Percentiles rank a stretch among this genome's conserved stretches.
Evolutionary conservation across 2,329 filamentous ascomycete genomes (phyloP).

Genomic region (Ophiosphaerella herpotricha): DNA sequence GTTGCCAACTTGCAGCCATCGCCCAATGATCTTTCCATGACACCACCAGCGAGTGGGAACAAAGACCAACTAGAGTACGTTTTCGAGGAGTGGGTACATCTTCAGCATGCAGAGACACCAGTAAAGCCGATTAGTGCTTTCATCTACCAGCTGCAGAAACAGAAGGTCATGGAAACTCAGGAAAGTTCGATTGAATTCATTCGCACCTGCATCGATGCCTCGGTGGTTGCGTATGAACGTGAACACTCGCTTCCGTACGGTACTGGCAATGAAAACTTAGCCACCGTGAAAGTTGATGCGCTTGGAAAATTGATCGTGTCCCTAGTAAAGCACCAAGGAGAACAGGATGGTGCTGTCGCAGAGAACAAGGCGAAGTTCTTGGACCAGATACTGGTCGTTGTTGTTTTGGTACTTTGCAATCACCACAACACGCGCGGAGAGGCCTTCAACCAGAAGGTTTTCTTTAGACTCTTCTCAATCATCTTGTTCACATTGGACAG

Average conservation of each 20-base stretch:
- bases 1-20: conserved; percentile 68
- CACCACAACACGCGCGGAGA: conserved; percentile 83
- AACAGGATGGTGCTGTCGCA: conserved; percentile 61
- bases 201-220: conserved; percentile 78
- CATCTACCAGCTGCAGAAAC: conserved; percentile 79
- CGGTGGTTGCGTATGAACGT: conserved; percentile 77
- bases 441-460: conserved; percentile 83
- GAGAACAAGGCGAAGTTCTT: conserved; percentile 72
- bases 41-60: conserved; percentile 63
- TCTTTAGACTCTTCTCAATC: conserved; percentile 86
- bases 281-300: conserved; percentile 73
- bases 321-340: conserved; percentile 73
- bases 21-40: conserved; percentile 57
- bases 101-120: conserved; percentile 76
- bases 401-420: conserved; percentile 80
- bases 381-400: conserved; percentile 76
- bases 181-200: conserved; percentile 82
- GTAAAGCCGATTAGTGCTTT: conserved; percentile 76
- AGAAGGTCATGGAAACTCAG: conserved; percentile 71
- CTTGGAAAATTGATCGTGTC: conserved; percentile 79
- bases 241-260: conserved; percentile 63
- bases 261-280: conserved; percentile 62
- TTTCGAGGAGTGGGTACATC: conserved; percentile 91
- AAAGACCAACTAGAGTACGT: conserved; percentile 91
- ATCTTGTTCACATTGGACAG: conserved; percentile 77